Evolutionary conservation across 345 rosid genomes (phyloP).

Genomic region (Rubroshorea leprosula): DNA sequence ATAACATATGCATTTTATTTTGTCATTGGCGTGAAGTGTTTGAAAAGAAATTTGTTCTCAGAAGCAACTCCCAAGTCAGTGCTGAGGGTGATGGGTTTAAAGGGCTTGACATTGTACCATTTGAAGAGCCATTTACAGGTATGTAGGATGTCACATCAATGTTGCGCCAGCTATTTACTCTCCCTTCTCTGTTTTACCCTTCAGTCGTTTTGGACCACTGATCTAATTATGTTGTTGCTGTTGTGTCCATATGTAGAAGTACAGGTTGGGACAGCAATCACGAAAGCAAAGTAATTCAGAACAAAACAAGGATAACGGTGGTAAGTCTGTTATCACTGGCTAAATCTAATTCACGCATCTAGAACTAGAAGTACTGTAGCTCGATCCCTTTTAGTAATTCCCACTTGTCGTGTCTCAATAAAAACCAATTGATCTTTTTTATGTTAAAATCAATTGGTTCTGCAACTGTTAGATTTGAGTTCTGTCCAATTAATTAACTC

Average conservation of each 20-base stretch:
- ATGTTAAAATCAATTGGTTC: no score
- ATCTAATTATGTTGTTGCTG: background rate
- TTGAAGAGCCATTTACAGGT: conserved; percentile 97
- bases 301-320: conserved; percentile 39
- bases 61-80: conserved; percentile 96
- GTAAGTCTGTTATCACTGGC: no score
- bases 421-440: no score
- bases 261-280: conserved; percentile 72
- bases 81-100: conserved; percentile 75
- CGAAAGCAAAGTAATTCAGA: conserved; percentile 36
- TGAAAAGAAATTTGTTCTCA: conserved; percentile 16
- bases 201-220: background rate
- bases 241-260: conserved; percentile 48
- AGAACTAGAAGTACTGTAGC: no score
- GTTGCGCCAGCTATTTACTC: background rate
- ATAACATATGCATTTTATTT: background rate
- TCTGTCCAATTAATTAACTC: no score
- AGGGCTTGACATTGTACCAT: conserved; percentile 91
- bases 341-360: no score
- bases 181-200: background rate
- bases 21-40: background rate
- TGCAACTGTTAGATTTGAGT: no score
- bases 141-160: background rate
- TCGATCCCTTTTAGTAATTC: no score
- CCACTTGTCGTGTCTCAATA: no score